These are phyloP conservation scores for Hansenula sp. DNA, from an alignment of 1,139 yeast species.

Conservation along the genomic window DNA sequence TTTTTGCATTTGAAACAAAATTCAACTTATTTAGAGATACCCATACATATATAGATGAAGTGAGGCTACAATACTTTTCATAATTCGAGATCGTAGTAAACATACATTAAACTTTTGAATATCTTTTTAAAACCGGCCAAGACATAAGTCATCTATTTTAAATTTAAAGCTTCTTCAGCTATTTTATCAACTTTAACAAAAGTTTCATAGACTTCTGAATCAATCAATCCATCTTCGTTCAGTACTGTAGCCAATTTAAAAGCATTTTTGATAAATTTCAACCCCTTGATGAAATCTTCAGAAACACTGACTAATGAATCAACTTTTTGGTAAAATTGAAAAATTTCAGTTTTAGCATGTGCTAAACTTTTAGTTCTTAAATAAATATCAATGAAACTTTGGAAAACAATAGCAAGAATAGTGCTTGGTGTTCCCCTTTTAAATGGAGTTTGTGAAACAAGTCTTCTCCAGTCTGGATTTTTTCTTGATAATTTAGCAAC, in stretches of 20 bases:
- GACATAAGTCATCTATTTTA: neutral
- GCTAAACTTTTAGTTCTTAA: slow-evolving; percentile 3
- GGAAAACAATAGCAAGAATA: slow-evolving; percentile 13
- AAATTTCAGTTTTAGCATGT: slow-evolving; percentile 5
- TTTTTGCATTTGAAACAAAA: too few relatives aligned
- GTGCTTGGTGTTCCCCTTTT: slow-evolving; percentile 23
- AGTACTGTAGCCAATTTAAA: slow-evolving; percentile 36
- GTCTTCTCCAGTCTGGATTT: slow-evolving; percentile 52
- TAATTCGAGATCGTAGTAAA: neutral
- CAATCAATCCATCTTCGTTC: slow-evolving; percentile 28
- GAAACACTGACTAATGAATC: slow-evolving; percentile 26
- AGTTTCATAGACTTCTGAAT: slow-evolving; percentile 30
- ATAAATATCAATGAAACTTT: slow-evolving; percentile 14
- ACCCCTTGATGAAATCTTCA: slow-evolving; percentile 38
- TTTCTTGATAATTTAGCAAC: slow-evolving; percentile 39
- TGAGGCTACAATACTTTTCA: neutral
- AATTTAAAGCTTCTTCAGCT: slow-evolving; percentile 1
- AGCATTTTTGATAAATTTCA: slow-evolving; percentile 39
- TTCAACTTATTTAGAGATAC: too few relatives aligned
- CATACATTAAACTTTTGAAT: too few relatives aligned
- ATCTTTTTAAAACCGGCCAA: too few relatives aligned
- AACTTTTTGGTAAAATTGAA: slow-evolving; percentile 19
- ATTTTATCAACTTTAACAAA: slow-evolving; percentile 39
- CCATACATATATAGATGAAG: neutral
- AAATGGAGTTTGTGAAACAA: slow-evolving; percentile 63